Evolutionary conservation across 1,139 yeast species (phyloP).

Genomic region (Hemisphaericaspora lyxosophila): DNA sequence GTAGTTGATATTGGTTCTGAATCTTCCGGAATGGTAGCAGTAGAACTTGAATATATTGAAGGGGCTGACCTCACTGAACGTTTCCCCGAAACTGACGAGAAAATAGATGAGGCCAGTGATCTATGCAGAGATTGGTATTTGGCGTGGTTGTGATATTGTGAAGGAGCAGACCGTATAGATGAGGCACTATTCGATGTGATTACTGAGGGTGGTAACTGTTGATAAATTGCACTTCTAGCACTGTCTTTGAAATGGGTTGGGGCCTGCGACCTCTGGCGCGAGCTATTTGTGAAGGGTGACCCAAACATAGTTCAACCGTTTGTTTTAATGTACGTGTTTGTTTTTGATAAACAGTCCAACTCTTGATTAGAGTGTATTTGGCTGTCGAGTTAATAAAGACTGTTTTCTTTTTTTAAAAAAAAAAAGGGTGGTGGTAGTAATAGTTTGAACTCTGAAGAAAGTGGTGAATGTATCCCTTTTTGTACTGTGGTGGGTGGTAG

Average conservation of each 20-base stretch:
- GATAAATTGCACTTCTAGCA: slow-evolving; percentile 49
- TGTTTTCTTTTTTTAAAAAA: too few species aligned
- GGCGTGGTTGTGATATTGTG: slow-evolving; percentile 19
- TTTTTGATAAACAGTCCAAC: too few species aligned
- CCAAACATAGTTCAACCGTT: slow-evolving; percentile 47
- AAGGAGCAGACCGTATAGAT: slow-evolving; percentile 36
- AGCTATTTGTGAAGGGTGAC: slow-evolving; percentile 35
- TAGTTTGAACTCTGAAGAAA: too few species aligned
- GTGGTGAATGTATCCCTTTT: too few species aligned
- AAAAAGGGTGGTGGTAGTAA: too few species aligned
- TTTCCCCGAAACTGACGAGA: slow-evolving; percentile 34
- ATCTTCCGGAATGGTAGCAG: slow-evolving; percentile 51
- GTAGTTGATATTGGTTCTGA: slow-evolving; percentile 44
- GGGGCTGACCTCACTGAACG: slow-evolving; percentile 47
- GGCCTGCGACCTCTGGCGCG: slow-evolving; percentile 30
- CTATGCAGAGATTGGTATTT: slow-evolving; percentile 16
- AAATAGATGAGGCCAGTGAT: slow-evolving; percentile 14
- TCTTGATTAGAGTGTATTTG: too few species aligned
- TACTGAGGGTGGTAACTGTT: slow-evolving; percentile 39
- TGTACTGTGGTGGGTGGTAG: too few species aligned
- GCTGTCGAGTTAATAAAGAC: too few species aligned
- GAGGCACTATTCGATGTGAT: slow-evolving; percentile 25
- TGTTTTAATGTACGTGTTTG: too few species aligned
- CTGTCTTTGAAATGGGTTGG: slow-evolving; percentile 46
- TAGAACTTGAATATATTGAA: slow-evolving; percentile 41